Base-by-base conservation (phyloP, 164 flowering plant genomes). In the Piper longum region DNA sequence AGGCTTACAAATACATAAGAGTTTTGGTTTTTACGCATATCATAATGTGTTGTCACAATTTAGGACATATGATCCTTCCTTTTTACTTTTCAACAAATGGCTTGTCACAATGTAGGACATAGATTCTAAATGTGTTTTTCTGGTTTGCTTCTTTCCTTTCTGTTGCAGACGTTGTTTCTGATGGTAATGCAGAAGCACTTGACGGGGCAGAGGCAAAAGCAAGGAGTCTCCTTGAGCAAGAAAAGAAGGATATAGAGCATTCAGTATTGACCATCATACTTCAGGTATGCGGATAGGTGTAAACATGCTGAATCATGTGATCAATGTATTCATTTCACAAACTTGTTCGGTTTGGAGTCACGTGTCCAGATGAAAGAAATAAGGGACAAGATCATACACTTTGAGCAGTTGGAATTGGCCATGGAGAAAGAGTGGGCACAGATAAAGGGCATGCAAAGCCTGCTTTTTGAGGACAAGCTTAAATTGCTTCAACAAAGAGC, bases 361-460 rank as follows among this genome's bases (percentile, higher is more conserved):
- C n/a, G 56, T 63, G 59, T 68, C 41, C 78, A 90, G 96, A 81
- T 85, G 87, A 80, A 82, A 72, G 87, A 80, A 64, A 76, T 90
- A 44, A 76, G 74, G 60, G 86, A 85, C 41, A 87, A 78, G 73
- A 80, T 88, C 59, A 64, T 62, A 48, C 77, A 67, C 16, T 87
- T 84, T 64, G 96, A 90, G 73, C 78, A 82, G 57, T 45, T 79
- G 36, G 99, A 93, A 60, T 56, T 81, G 69, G 81, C 78, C 64
- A 72, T 81, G 87, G 97, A 89, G 76, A 84, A 75, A 72, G 88
- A 84, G 73, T 60, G 83, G 78, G 70, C 82, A 59, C 88, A 81
- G 64, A 55, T 88, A 67, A 77, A 78, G 63, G 77, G 81, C 66
- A 64, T 85, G 78, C 82, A 82, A 72, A 70, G 74, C 68, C 74